These are phyloP conservation scores for Camellia oleifera DNA, from an alignment of 179 eudicot species.

Conservation along the genomic window DNA sequence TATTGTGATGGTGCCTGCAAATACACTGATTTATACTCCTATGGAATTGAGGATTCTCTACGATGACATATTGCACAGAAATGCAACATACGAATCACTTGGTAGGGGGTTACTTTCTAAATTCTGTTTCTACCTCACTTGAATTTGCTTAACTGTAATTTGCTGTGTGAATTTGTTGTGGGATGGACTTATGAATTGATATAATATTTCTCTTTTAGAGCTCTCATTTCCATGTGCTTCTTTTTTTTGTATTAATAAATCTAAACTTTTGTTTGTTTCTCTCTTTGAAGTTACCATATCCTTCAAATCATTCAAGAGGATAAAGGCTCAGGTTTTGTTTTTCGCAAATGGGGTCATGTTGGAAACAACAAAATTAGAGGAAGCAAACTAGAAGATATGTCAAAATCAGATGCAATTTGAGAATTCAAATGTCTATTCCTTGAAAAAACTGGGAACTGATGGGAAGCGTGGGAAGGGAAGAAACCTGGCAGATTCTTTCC, in stretches of 20 bases:
- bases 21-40: neutral
- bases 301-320: conserved; percentile 98
- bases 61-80: neutral
- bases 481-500: conserved; percentile 88
- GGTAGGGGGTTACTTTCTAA: neutral
- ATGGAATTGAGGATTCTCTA: neutral
- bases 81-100: neutral
- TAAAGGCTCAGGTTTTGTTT: conserved; percentile 78
- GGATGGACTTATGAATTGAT: neutral
- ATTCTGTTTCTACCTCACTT: neutral
- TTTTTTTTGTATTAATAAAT: neutral
- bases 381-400: conserved; percentile 65
- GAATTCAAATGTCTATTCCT: conserved; percentile 82
- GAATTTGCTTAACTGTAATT: neutral
- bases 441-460: conserved; percentile 94
- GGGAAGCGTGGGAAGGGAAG: conserved; percentile 93
- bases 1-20: no score
- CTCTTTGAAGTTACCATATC: conserved; percentile 75
- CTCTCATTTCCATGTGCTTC: no score
- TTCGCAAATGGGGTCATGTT: conserved; percentile 99
- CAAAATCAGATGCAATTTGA: conserved; percentile 67
- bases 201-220: neutral
- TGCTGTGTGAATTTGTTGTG: neutral
- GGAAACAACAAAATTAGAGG: conserved; percentile 83
- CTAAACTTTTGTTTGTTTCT: conserved; percentile 8